These are phyloP conservation scores for Erucastrum elatum DNA, from an alignment of 345 rosid genomes.

Conservation along the genomic window DNA sequence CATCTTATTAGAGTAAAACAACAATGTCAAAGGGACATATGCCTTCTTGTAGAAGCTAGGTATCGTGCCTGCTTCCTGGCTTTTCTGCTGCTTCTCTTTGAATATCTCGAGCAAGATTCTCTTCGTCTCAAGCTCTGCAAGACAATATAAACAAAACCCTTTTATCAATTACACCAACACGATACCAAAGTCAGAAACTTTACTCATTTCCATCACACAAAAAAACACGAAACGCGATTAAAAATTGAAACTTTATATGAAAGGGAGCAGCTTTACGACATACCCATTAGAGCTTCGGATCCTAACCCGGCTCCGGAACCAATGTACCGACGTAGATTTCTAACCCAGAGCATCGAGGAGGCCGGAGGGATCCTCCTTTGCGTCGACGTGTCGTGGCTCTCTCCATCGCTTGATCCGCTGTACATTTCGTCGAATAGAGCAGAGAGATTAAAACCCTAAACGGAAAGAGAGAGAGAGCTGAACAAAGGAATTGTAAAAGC, in stretches of 20 bases:
- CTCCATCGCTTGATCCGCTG: conserved; percentile 96
- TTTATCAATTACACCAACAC: neutral
- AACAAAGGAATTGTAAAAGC: neutral
- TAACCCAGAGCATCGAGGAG: conserved; percentile 96
- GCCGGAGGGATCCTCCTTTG: conserved; percentile 95
- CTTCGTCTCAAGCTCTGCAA: conserved; percentile 94
- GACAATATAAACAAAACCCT: conserved; percentile 1
- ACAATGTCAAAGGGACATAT: conserved; percentile 28
- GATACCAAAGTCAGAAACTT: neutral
- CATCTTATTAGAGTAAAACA: neutral
- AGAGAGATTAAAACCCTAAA: conserved; percentile 18
- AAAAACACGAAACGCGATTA: neutral
- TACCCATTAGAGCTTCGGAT: neutral
- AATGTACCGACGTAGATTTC: conserved; percentile 84
- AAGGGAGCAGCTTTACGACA: neutral
- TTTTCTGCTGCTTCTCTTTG: conserved; percentile 92
- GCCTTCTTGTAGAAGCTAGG: conserved; percentile 98
- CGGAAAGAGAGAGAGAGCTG: neutral
- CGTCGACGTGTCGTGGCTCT: conserved; percentile 71
- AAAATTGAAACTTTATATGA: neutral
- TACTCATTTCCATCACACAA: neutral
- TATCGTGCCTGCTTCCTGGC: conserved; percentile 82
- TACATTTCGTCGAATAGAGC: conserved; percentile 48
- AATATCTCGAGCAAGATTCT: conserved; percentile 97
- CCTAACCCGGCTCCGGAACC: conserved; percentile 98